Conservation (phyloP, 306 rosid species). For the Cucurbita moschata region DNA sequence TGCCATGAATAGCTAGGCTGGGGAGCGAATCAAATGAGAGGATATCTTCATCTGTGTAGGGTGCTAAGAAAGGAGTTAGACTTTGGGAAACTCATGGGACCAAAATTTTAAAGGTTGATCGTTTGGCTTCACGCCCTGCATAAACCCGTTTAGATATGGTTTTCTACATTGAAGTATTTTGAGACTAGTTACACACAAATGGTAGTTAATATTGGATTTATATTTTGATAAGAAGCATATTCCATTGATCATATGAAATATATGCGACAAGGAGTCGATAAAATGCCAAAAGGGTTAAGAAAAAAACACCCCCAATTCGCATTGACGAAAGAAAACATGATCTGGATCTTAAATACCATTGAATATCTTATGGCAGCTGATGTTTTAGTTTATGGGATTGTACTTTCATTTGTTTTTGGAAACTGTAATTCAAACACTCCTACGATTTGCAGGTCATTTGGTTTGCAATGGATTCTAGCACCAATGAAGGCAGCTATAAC, state of each 20-base stretch:
- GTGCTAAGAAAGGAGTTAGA: neutral
- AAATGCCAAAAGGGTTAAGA: neutral
- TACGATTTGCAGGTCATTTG: neutral
- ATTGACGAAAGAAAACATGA: neutral
- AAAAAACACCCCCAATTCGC: neutral
- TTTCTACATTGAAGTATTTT: neutral
- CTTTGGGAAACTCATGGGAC: neutral
- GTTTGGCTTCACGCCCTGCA: neutral
- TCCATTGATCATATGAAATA: neutral
- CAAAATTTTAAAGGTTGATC: neutral
- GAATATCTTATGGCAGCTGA: neutral
- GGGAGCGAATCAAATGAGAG: neutral
- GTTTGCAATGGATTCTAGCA: constrained; percentile 23
- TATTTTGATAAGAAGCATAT: neutral
- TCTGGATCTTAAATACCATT: neutral
- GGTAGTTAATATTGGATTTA: neutral
- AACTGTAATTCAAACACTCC: neutral
- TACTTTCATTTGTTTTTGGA: neutral
- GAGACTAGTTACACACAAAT: neutral
- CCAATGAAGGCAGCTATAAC: constrained; percentile 16
- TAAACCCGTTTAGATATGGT: neutral
- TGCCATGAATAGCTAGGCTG: neutral
- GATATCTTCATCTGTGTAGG: neutral
- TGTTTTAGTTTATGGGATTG: neutral
- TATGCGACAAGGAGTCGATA: neutral